phyloP scores from a whole-genome alignment of 108 stramenopile species.

The Mayamaea pseudoterrestris region DNA sequence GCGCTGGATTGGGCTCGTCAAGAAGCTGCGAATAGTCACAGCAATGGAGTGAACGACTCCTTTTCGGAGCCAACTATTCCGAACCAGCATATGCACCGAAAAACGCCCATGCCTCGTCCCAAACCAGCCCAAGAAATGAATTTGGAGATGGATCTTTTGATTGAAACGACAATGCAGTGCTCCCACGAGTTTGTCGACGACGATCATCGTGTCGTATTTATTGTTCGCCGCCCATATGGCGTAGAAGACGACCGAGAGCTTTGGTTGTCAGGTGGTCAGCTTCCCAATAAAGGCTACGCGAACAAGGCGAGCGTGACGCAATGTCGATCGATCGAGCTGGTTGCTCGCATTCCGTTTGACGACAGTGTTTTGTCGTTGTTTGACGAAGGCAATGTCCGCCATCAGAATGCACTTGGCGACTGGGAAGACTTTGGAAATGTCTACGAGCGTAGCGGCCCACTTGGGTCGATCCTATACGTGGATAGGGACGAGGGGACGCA shows the following conservation, averaged over 20 bases:
- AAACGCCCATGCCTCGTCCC: constrained; percentile 28
- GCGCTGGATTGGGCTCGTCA: constrained; percentile 26
- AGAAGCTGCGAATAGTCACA: constrained; percentile 3
- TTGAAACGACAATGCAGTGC: constrained; percentile 26
- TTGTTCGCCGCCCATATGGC: constrained; percentile 46
- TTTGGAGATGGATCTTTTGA: constrained; percentile 3
- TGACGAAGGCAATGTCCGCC: constrained; percentile 27
- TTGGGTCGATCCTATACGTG: constrained; percentile 60
- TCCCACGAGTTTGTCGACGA: constrained; percentile 40
- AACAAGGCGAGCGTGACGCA: constrained; percentile 28
- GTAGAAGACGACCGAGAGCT: constrained; percentile 6
- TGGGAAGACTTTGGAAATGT: constrained; percentile 46
- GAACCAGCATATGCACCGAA: constrained; percentile 3
- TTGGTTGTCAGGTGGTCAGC: constrained; percentile 16
- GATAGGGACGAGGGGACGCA: constrained; percentile 56
- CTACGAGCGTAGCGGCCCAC: constrained; percentile 37
- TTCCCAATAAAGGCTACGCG: constrained; percentile 19
- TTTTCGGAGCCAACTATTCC: neutral
- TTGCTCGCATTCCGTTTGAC: constrained; percentile 41
- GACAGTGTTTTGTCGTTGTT: constrained; percentile 27
- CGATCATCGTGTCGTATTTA: constrained; percentile 38
- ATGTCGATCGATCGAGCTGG: constrained; percentile 39
- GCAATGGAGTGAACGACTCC: neutral
- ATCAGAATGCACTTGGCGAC: constrained; percentile 2
- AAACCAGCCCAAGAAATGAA: neutral